A percentile compares a stretch with the other conserved stretches of the same genome.
phyloP scores from a whole-genome alignment of 805 yeast genomes.

The Saccharomyces eubayanus region DNA sequence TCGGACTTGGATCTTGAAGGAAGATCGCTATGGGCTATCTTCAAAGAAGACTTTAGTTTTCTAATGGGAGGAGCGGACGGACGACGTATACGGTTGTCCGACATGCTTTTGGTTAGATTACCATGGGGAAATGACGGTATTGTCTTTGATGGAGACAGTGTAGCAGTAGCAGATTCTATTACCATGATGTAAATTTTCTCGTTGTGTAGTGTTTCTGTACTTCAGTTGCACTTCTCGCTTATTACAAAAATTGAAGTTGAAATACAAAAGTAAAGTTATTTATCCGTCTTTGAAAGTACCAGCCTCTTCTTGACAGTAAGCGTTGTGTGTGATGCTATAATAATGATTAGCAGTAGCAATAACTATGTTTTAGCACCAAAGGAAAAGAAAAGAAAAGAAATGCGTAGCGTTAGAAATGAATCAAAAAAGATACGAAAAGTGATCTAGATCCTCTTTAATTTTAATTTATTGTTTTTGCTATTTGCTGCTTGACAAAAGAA shows the following conservation, averaged over 20 bases:
- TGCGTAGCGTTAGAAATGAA: neutral
- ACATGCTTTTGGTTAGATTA: neutral
- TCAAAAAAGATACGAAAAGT: neutral
- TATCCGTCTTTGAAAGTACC: neutral
- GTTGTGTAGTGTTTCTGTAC: neutral
- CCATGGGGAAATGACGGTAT: neutral
- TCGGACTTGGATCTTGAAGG: constrained; percentile 8
- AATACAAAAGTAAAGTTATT: neutral
- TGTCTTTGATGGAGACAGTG: neutral
- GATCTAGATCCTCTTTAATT: neutral
- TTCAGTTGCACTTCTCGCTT: neutral
- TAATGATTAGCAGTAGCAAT: neutral
- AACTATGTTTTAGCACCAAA: neutral
- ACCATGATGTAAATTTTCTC: constrained; percentile 1
- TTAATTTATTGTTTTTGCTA: neutral
- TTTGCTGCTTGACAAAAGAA: neutral
- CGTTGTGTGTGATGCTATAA: neutral
- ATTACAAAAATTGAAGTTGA: neutral
- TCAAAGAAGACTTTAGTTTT: constrained; percentile 23
- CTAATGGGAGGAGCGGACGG: constrained; percentile 3
- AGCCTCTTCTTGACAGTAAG: neutral
- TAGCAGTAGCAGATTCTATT: neutral
- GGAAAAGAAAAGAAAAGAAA: neutral
- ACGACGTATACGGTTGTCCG: neutral
- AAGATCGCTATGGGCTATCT: constrained; percentile 11